Evolutionary conservation across 2,329 filamentous ascomycete genomes (phyloP), one percentile per base, ranked within the genome.

Genomic region (Scedosporium apiospermum): DNA sequence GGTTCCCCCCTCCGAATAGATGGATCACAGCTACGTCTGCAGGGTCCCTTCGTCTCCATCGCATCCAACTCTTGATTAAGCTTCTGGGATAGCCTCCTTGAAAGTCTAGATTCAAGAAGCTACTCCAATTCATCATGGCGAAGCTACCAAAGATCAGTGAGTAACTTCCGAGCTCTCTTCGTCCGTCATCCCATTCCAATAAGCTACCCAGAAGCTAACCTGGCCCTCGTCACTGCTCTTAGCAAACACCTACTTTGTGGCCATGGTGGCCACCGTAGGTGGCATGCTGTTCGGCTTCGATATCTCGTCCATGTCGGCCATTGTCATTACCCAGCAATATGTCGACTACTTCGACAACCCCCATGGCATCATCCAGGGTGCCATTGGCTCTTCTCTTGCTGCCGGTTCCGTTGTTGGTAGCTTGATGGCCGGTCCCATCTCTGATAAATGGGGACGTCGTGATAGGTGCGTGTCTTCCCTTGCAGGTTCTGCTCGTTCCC

Each of bases 261-360:
- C 72, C 58, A 69, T 68, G 65, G 70, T 72, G 64, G 66, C 72
- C 70, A 77, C 75, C 64, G 76, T 77, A 60, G 75, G 75, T 65
- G 75, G 75, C 61, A 75, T 75, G 70, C 72, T 77, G 41, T 82
- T 82, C 66, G 80, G 80, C 63, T 85, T 85, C 70, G 82, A 84
- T 65, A 82, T 84, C 64, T 79, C 78, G 30, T 83, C 81, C 63
- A 84, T 84, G 78, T 80, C 79, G 16, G 82, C 81, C 63, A 83
- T 83, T 68, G 80, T 83, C 64, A 78, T 78, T 30, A 79, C 79
- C 12, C 65, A 76, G 5, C 75, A 80, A 62, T 84, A 83, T 67
- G 75, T 80, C 62, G 74, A 78, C 1, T 83, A 79, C 72, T 84
- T 84, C 70, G 68, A 79, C 71, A 73, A 76, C 21, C 78, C 80